Evolutionary conservation across 2,329 filamentous ascomycete species (phyloP).

Genomic region (Samsoniella hepiali): DNA sequence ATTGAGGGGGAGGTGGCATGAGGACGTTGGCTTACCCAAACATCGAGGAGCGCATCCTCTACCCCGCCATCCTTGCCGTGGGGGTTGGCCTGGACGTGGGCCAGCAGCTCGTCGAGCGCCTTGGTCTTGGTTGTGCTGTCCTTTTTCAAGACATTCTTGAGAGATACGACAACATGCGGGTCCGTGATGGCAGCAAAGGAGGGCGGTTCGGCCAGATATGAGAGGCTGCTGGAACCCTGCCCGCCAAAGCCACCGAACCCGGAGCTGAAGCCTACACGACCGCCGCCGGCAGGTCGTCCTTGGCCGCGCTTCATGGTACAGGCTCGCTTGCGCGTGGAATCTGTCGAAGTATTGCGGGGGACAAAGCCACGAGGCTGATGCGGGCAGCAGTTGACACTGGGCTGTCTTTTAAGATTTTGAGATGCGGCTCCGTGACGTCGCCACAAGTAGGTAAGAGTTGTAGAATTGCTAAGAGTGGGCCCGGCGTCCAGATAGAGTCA

Average conservation of each 20-base stretch:
- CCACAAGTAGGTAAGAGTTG: not conserved
- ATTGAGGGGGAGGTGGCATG: not conserved
- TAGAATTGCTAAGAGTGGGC: conserved; percentile 15
- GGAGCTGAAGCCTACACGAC: conserved; percentile 9
- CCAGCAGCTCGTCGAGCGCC: conserved; percentile 79
- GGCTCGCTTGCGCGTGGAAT: not conserved
- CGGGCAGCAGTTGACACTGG: conserved; percentile 7
- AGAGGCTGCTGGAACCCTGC: conserved; percentile 53
- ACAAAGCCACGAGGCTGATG: not conserved
- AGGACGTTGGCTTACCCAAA: conserved; percentile 60
- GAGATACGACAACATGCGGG: conserved; percentile 78
- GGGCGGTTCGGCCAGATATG: conserved; percentile 82
- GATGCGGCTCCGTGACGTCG: conserved; percentile 13
- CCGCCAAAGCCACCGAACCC: conserved; percentile 43
- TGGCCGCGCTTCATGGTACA: conserved; percentile 14
- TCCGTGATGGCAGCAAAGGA: conserved; percentile 76
- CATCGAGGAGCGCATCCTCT: conserved; percentile 80
- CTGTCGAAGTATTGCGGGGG: not conserved
- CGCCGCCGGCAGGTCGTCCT: conserved; percentile 1
- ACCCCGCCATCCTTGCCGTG: conserved; percentile 57
- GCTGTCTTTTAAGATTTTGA: conserved; percentile 2
- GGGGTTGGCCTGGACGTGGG: conserved; percentile 55
- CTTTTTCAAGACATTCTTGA: conserved; percentile 91
- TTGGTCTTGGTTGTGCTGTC: conserved; percentile 89
- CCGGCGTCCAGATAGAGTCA: conserved; percentile 9